Conservation (phyloP, 257 asterid species). For the Solanum tarijense region DNA sequence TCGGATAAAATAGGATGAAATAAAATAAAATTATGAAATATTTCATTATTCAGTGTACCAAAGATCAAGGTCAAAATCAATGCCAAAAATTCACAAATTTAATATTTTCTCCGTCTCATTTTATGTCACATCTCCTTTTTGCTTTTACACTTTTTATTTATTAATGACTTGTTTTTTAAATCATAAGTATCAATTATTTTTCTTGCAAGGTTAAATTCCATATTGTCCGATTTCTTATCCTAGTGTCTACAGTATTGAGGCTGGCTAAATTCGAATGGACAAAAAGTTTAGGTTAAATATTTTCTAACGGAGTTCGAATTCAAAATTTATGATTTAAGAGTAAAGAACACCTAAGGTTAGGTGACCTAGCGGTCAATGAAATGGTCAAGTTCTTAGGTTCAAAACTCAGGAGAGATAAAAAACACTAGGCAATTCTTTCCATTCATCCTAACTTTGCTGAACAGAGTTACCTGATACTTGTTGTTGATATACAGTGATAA, state of each 20-base stretch:
- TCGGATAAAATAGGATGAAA: too few species aligned
- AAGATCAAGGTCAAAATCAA: neutral
- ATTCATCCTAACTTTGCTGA: accelerated
- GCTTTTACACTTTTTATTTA: neutral
- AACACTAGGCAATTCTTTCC: accelerated
- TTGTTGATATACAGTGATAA: accelerated
- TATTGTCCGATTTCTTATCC: neutral
- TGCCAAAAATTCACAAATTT: neutral
- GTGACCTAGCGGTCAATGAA: too few species aligned
- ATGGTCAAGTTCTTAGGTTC: neutral
- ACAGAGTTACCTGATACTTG: accelerated
- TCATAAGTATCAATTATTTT: too few species aligned
- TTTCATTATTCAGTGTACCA: neutral
- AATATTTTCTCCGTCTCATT: too few species aligned
- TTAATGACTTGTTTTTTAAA: neutral
- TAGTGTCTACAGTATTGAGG: too few species aligned
- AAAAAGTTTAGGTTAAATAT: neutral
- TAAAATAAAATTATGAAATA: neutral
- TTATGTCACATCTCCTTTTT: neutral
- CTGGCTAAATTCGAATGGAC: neutral
- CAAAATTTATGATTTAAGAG: neutral
- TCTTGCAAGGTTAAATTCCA: neutral
- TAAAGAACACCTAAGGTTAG: too few species aligned
- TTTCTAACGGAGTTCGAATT: neutral
- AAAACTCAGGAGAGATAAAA: accelerated